A percentile compares a stretch with the other conserved stretches of the same genome.
These are phyloP conservation scores for Schizochytrium sp. DNA, from an alignment of 108 stramenopile species.

Conservation along the genomic window DNA sequence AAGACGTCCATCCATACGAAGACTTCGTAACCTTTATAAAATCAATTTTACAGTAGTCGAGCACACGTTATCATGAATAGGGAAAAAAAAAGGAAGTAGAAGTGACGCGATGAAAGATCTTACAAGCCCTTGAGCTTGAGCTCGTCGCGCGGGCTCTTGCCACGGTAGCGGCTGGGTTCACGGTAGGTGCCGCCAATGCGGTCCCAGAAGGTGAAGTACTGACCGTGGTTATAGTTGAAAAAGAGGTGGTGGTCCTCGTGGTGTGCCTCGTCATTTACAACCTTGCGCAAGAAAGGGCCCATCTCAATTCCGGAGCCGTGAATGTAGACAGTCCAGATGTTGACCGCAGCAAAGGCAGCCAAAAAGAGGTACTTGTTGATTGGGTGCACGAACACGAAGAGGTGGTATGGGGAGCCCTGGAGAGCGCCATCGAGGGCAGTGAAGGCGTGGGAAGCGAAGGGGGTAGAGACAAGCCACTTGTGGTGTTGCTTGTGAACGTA, in stretches of 20 bases:
- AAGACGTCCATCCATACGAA: no score
- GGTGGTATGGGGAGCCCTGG: constrained; percentile 64
- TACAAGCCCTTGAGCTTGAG: constrained; percentile 45
- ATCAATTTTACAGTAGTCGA: no score
- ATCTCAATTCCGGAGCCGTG: constrained; percentile 56
- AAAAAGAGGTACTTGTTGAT: constrained; percentile 59
- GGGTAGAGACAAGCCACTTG: constrained; percentile 53
- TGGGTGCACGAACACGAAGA: constrained; percentile 45
- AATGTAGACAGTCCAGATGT: constrained; percentile 63
- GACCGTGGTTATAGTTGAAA: constrained; percentile 94
- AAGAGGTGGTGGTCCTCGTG: constrained; percentile 96
- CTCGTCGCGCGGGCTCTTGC: constrained; percentile 48
- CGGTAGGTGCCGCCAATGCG: constrained; percentile 83
- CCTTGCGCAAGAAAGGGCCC: constrained; percentile 6
- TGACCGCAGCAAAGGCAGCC: constrained; percentile 46
- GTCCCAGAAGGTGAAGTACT: constrained; percentile 96
- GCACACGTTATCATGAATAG: not conserved
- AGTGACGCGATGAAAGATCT: not conserved
- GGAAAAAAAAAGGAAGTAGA: not conserved
- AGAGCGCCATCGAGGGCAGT: constrained; percentile 61
- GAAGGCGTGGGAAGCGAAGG: constrained; percentile 59
- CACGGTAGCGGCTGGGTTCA: constrained; percentile 58
- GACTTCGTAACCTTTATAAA: no score
- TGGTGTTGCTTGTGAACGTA: constrained; percentile 61
- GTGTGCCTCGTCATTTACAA: constrained; percentile 68